phyloP scores from a whole-genome alignment of 2,329 filamentous ascomycete species.

The Aspergillus cejpii region DNA sequence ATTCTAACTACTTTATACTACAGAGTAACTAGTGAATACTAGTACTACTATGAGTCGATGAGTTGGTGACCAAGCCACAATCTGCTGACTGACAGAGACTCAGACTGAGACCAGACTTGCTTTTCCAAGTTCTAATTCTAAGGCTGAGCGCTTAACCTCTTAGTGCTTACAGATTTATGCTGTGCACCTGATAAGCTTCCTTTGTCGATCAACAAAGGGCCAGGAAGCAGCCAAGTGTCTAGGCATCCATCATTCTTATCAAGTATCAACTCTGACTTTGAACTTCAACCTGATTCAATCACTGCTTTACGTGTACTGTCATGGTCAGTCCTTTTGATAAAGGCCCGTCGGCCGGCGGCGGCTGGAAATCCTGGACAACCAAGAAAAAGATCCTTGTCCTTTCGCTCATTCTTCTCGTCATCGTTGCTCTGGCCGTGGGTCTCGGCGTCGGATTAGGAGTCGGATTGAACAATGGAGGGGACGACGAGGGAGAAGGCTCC shows the following conservation, averaged over 20 bases:
- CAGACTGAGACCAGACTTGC: not conserved
- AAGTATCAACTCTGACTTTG: too few species aligned
- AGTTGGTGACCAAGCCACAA: too few species aligned
- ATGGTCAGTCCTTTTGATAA: constrained; percentile 12
- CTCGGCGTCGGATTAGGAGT: constrained; percentile 54
- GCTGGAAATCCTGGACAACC: constrained; percentile 26
- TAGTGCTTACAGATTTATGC: too few species aligned
- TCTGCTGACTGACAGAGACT: too few species aligned
- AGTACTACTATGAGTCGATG: too few species aligned
- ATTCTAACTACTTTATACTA: not conserved
- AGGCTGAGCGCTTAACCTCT: too few species aligned
- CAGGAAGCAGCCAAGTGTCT: too few species aligned
- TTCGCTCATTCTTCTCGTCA: constrained; percentile 18
- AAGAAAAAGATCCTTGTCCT: constrained; percentile 32
- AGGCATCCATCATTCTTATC: not conserved
- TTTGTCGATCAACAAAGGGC: too few species aligned
- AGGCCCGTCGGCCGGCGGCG: constrained; percentile 13
- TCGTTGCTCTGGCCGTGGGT: constrained; percentile 48
- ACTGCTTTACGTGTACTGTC: constrained; percentile 1
- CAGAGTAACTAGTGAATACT: too few species aligned
- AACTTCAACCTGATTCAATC: too few species aligned
- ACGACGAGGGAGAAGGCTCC: constrained; percentile 20
- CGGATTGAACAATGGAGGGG: constrained; percentile 41
- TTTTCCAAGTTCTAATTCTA: too few species aligned
- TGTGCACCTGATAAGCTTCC: too few species aligned